A percentile compares a stretch with the other conserved stretches of the same genome.
Evolutionary conservation across 768 basidiomycete species (phyloP).

Genomic region (Clitopilus passeckerianus): DNA sequence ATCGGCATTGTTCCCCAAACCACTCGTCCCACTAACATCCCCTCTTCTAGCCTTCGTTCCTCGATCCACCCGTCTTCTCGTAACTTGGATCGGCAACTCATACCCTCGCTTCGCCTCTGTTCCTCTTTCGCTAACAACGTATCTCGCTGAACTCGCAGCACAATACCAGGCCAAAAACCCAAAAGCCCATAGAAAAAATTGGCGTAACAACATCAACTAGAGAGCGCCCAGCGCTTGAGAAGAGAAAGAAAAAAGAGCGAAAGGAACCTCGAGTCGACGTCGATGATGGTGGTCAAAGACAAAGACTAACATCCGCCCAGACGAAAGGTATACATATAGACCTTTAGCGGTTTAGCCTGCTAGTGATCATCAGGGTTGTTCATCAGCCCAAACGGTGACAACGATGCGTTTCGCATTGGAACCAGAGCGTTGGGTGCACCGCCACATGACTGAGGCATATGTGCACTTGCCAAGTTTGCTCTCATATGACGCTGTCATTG

Average conservation of each 20-base stretch:
- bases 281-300: conserved; percentile 3
- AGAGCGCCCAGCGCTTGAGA: conserved; percentile 21
- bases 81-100: conserved; percentile 17
- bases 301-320: neutral
- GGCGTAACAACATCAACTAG: conserved; percentile 11
- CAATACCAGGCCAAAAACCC: conserved; percentile 6
- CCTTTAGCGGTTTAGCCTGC: neutral
- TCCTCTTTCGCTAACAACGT: neutral
- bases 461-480: neutral
- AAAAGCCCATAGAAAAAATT: neutral
- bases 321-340: neutral
- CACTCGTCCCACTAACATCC: conserved; percentile 25
- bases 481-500: neutral
- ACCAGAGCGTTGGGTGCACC: neutral
- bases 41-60: conserved; percentile 10
- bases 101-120: conserved; percentile 9
- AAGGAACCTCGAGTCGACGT: neutral
- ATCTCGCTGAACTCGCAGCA: conserved; percentile 10
- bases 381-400: too few species aligned
- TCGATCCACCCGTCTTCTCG: conserved; percentile 13
- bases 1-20: conserved; percentile 31
- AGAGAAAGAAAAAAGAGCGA: conserved; percentile 11
- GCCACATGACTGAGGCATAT: neutral
- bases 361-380: neutral
- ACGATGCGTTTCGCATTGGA: neutral